Percentiles rank a stretch among this genome's conserved stretches.
phyloP scores from a whole-genome alignment of 345 rosid genomes.

The Ricinus communis region DNA sequence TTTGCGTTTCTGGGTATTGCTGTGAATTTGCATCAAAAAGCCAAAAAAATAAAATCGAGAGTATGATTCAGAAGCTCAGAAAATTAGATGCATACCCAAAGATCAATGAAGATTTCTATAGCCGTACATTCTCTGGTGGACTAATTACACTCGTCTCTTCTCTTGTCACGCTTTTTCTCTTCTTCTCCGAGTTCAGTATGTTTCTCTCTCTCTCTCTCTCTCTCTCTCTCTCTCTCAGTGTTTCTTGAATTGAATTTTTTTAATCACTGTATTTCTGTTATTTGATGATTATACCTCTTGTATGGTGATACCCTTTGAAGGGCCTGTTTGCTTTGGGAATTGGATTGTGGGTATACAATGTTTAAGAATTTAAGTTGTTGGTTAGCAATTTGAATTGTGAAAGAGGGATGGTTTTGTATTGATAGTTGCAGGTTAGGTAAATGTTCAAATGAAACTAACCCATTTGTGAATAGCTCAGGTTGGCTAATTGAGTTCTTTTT shows the following conservation, averaged over 20 bases:
- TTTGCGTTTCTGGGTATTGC: slow-evolving; percentile 5
- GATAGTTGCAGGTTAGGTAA: background rate
- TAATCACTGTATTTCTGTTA: background rate
- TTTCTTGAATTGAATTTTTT: background rate
- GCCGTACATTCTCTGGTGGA: slow-evolving; percentile 86
- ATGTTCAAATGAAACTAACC: background rate
- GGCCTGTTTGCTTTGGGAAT: background rate
- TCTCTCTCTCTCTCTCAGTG: too few species aligned
- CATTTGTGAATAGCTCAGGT: background rate
- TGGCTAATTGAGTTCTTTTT: background rate
- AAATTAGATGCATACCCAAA: slow-evolving; percentile 87
- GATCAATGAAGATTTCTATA: slow-evolving; percentile 85
- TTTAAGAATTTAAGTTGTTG: background rate
- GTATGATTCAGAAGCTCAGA: slow-evolving; percentile 50
- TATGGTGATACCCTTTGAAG: background rate
- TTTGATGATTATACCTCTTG: background rate
- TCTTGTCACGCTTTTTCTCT: slow-evolving; percentile 56
- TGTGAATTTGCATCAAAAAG: background rate
- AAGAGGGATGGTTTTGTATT: background rate
- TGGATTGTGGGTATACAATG: background rate
- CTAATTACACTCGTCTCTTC: slow-evolving; percentile 72
- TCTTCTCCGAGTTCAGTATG: slow-evolving; percentile 77
- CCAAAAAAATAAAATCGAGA: slow-evolving; percentile 27
- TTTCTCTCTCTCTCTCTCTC: background rate
- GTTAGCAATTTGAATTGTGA: background rate